A percentile compares a stretch with the other conserved stretches of the same genome.
Conservation (phyloP, 352 stramenopile species). For the Globisporangium polare region DNA sequence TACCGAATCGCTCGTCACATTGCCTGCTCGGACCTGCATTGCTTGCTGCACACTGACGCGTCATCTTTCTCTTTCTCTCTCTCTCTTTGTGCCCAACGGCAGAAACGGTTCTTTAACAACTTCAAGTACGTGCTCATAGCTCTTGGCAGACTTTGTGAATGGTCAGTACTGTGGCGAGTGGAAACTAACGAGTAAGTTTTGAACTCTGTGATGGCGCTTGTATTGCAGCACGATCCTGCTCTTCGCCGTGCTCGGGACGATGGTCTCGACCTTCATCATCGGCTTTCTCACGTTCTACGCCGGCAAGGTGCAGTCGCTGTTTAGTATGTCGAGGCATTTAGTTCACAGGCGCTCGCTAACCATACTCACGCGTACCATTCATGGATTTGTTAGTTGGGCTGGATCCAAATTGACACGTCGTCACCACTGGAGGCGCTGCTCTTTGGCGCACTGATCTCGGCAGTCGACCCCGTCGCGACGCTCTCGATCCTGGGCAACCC, state of each 20-base stretch:
- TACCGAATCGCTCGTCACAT: not conserved
- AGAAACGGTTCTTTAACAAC: slow-evolving; percentile 96
- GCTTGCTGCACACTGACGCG: not conserved
- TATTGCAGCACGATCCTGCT: slow-evolving; percentile 88
- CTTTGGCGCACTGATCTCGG: slow-evolving; percentile 94
- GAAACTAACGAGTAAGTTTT: not conserved
- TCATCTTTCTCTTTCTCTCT: not conserved
- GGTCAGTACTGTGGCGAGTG: not conserved
- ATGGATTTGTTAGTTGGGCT: slow-evolving; percentile 32
- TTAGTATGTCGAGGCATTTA: not conserved
- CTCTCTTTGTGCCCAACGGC: not conserved
- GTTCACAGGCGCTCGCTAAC: no score
- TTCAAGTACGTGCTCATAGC: slow-evolving; percentile 57
- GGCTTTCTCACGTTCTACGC: slow-evolving; percentile 91
- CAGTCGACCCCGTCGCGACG: slow-evolving; percentile 96
- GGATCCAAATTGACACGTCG: slow-evolving; percentile 87
- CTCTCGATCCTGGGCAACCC: slow-evolving; percentile 94
- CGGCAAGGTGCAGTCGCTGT: slow-evolving; percentile 40
- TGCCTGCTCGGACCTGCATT: not conserved
- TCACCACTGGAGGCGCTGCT: slow-evolving; percentile 94
- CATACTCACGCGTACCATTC: no score
- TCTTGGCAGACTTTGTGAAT: not conserved
- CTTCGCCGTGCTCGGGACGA: slow-evolving; percentile 94
- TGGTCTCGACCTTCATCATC: slow-evolving; percentile 96
- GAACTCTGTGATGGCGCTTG: not conserved